Base-by-base conservation (phyloP, 257 asterid genomes). In the Nicotiana sylvestris region DNA sequence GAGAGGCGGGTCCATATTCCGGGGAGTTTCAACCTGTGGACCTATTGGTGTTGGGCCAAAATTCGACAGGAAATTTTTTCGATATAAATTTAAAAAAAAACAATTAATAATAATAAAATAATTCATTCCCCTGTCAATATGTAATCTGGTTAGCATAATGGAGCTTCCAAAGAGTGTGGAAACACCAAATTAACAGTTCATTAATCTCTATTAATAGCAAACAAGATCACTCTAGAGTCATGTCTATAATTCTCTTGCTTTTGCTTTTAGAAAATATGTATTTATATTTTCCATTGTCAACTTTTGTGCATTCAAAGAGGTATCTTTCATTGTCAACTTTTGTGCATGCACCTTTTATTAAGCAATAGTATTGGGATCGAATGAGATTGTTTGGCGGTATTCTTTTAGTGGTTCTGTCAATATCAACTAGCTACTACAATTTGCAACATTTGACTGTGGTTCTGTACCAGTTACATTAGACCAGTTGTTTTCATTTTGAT, bases 301-400 rank as follows among this genome's bases (percentile, higher is more conserved):
- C 82, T 62, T 15, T 79, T 79, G 32, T 4, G 39, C 60, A 79
- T 79, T 64, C 60, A n/a, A 49, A 79, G 43, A 61, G 16, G 46
- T 46, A 79, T 79, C 60, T 79, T 62, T 78, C 68, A 35, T 11
- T 37, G 32, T 78, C 82, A 60, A 39, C 82, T 79, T 15, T 79
- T 79, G 32, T 4, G 64, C 27, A 79, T 4, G 64, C 27, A 79
- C 82, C 76, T 60, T 35, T 65, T 65, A 79, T 69, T 46, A 69
- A 35, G n/a, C 39, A 18, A 33, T 17, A 46, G 46, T 11, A 46
- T 62, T 5, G 61, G 79, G 12, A 72, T 72, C 7, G 2, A 72
- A 72, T 25, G 69, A 37, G 8, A 39, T 37, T 39, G 67, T 43
- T 62, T 43, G 76, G 0, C 76, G 74, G 74, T 62, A 79, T 25